Base-by-base conservation (phyloP, 345 rosid species). In the Gossypium bickii region DNA sequence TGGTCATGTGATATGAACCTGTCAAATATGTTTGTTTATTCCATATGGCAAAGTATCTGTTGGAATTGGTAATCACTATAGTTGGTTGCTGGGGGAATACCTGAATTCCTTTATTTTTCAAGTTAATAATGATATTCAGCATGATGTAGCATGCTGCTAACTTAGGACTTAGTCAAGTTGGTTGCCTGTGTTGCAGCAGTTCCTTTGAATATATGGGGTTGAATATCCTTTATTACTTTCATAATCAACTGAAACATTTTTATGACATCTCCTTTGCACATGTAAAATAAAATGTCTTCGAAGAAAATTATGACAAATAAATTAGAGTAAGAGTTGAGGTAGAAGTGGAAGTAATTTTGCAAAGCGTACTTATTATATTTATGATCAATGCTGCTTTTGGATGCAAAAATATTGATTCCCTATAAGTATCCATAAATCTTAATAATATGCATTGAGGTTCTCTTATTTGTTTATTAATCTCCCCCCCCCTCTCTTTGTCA, bases 401-500 rank as follows among this genome's bases (percentile, higher is more conserved):
- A 52, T 56, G 80, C 29, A 3, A 58, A 49, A 25, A 52, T 77
- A 52, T 66, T 72, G 64, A 72, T 34, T 20, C 56, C 18, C 55
- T 67, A 12, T 12, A 47, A 48, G 13, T 67, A 67, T 67, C 71
- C 25, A 24, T 47, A 67, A 67, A 47, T 22, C 41, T 47, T 47
- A 45, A 55, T 0, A 47, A 24, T 63, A 25, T 73, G 71, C 11
- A 59, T 38, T 66, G 64, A 67, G 45, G 27, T 43, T 74, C 29
- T 80, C 67, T 78, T 67, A 12, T 45, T 66, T 47, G 51, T 68
- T 55, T 85, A 27, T 60, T 60, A 5, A 25, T 60, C 8, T 80
- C 59, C 82, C 12, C 82, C 12, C 77, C 57, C 83, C 6, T 7
- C 16, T 8, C 38, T 1, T 5, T 17, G 22, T 73, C 90, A 94